A percentile compares a stretch with the other conserved stretches of the same genome.
Evolutionary conservation across 768 basidiomycete species (phyloP).

Genomic region (Pulveroboletus frians): DNA sequence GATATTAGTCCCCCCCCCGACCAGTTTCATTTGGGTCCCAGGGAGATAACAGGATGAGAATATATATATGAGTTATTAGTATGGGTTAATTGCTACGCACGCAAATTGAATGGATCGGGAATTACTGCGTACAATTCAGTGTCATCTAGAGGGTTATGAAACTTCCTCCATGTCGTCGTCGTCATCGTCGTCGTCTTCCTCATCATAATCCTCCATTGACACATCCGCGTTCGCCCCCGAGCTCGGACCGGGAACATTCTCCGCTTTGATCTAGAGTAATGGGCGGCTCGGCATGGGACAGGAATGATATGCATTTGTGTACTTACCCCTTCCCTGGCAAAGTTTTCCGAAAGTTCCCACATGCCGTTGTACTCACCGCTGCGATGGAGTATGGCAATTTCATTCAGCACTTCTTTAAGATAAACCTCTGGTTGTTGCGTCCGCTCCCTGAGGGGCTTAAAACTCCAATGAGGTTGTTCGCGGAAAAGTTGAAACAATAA

Average conservation of each 20-base stretch:
- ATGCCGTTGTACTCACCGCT: conserved; percentile 76
- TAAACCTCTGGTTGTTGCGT: conserved; percentile 86
- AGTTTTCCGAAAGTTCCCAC: conserved; percentile 76
- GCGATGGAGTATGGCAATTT: conserved; percentile 72
- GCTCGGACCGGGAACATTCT: conserved; percentile 41
- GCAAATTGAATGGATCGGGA: no score
- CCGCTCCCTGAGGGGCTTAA: conserved; percentile 68
- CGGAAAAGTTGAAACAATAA: conserved; percentile 74
- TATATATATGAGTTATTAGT: no score
- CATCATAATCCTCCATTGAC: conserved; percentile 39
- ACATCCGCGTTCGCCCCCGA: conserved; percentile 21
- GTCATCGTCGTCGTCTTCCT: conserved; percentile 47
- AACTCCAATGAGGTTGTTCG: conserved; percentile 76
- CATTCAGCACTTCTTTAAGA: conserved; percentile 75
- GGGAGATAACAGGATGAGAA: no score
- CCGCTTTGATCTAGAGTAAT: conserved; percentile 38
- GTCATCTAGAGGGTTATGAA: conserved; percentile 34
- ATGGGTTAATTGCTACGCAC: no score
- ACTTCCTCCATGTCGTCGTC: conserved; percentile 71
- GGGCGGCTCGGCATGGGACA: conserved; percentile 3
- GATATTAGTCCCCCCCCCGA: no score
- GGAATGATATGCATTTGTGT: background rate
- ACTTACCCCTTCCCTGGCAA: conserved; percentile 58
- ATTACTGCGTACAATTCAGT: background rate
- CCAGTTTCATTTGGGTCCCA: no score